A percentile compares a stretch with the other conserved stretches of the same genome.
phyloP scores from a whole-genome alignment of 2,329 filamentous ascomycete genomes.

The Diaporthe amygdali region DNA sequence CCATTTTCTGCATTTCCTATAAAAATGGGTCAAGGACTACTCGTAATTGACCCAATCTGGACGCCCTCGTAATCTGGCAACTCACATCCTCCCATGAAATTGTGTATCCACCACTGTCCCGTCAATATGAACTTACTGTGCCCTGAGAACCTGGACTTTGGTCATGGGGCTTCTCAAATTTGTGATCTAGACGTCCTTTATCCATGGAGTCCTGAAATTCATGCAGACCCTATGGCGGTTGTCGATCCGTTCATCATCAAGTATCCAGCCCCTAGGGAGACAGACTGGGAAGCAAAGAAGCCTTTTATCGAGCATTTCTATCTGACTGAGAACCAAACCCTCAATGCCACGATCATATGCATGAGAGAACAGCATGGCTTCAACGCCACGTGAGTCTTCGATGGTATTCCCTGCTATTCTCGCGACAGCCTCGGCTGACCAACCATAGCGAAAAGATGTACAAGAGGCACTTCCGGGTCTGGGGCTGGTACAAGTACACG shows the following conservation, averaged over 20 bases:
- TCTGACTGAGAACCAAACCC: neutral
- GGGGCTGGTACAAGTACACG: neutral
- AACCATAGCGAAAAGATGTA: neutral
- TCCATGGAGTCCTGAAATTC: neutral
- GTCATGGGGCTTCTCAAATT: neutral
- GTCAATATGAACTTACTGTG: neutral
- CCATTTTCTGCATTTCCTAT: neutral
- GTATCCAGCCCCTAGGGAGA: neutral
- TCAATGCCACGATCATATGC: neutral
- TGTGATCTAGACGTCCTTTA: neutral
- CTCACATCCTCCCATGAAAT: neutral
- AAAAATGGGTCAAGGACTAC: neutral
- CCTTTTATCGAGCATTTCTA: neutral
- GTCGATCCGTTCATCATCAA: neutral
- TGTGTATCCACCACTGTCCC: neutral
- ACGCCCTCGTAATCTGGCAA: neutral
- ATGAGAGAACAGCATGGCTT: neutral
- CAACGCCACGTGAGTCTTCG: neutral
- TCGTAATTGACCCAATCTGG: neutral
- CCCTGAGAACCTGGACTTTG: neutral
- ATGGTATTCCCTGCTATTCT: neutral
- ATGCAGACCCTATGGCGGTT: neutral
- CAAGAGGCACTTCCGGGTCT: neutral
- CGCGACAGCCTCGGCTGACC: neutral
- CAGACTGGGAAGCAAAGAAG: neutral